Evolutionary conservation across 345 rosid genomes (phyloP).

Genomic region (Populus ilicifolia): DNA sequence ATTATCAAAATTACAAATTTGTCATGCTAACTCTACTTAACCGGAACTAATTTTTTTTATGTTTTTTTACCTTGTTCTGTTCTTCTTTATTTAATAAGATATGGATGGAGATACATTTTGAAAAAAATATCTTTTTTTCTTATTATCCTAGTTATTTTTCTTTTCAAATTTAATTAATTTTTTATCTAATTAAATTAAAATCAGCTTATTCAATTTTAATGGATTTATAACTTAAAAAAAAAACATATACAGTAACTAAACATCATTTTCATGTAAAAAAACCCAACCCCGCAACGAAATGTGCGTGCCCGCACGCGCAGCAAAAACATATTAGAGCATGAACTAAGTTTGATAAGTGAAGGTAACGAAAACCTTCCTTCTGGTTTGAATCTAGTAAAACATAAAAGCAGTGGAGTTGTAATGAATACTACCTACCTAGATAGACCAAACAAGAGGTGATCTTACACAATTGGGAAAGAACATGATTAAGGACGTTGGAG

Average conservation of each 20-base stretch:
- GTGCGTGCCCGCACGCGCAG: no score
- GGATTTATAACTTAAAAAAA: no score
- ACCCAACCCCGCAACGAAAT: fast-evolving
- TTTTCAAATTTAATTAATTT: no score
- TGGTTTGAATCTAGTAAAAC: background rate
- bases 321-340: background rate
- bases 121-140: no score
- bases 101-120: no score
- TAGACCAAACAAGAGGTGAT: background rate
- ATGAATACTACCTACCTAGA: background rate
- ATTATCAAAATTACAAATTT: fast-evolving
- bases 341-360: background rate
- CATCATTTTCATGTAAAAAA: no score
- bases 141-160: no score
- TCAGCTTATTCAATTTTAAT: fast-evolving
- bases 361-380: background rate
- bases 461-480: background rate
- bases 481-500: slow-evolving; percentile 9
- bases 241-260: no score
- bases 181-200: no score
- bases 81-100: no score
- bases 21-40: no score
- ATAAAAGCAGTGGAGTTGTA: background rate
- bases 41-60: fast-evolving
- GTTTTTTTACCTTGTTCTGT: no score